Evolutionary conservation across 2,329 filamentous ascomycete species (phyloP), one percentile per base, ranked within the genome.

Genomic region (Magnaporthiopsis rhizophila): DNA sequence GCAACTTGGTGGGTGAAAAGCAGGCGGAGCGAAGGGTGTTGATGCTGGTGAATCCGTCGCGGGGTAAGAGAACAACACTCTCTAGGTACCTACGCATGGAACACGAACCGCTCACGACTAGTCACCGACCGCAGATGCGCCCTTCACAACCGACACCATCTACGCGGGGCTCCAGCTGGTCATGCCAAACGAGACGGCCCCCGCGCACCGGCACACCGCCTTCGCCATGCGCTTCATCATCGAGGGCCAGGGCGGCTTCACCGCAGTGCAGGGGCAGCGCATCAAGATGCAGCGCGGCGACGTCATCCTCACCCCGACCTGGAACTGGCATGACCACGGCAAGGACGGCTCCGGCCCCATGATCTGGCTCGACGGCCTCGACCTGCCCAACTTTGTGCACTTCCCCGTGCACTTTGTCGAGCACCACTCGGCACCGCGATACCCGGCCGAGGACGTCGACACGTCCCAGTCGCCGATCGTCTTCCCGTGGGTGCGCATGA

Each of bases 271-370:
- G n/a, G 81, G 82, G 13, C 68, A 71, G 4, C 74, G 78, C 24
- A 79, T 85, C 34, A 67, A 71, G 3, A 84, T 85, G 80, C 69
- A 76, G 28, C 73, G 76, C 0, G 79, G 82, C 24, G 82, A 85
- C 68, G 80, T 85, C 2, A 82, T 85, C 56, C 68, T 85, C 3
- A 85, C 82, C 0, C 83, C 82, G 0, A 80, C 77, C 0, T 84
- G 82, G 82, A 80, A 83, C 69, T 84, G 80, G 76, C 81, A 83
- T 65, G 82, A 84, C 67, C 82, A 85, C 65, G 82, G 82, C 18
- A 83, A 85, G 59, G 79, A 85, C 28, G 79, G 81, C 0, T 74
- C 75, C 0, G 78, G 77, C 0, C 81, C 81, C 0, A 80, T 84
- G 77, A 82, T 85, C 64, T 85, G 83, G 83, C 76, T 85, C 1